Evolutionary conservation across 257 asterid genomes (phyloP), one percentile per base, ranked within the genome.

Genomic region (Salvia rosmarinus): DNA sequence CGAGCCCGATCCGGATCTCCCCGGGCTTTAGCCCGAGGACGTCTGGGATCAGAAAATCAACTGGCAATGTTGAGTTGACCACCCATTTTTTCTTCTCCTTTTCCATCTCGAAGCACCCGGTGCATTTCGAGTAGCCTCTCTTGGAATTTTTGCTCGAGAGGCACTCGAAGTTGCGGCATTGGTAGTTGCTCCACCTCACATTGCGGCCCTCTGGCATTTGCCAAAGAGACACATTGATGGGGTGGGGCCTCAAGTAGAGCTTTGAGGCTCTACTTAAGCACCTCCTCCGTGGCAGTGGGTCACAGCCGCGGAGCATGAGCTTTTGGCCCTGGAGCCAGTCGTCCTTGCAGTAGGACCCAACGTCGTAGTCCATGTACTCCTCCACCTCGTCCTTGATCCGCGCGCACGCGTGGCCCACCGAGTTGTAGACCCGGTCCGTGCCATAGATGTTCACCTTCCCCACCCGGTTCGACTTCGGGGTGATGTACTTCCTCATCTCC

Each of bases 211-310:
- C 96, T 0, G 98, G 98, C 21, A 83, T 66, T 21, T 71, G 84
- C 97, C 98, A 90, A 0, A 89, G 88, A 70, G 98, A 93, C 85
- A 90, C 95, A 21, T 93, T 90, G 1, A 87, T 89, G 9, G 98
- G 81, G 63, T 85, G 87, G 10, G 98, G 98, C 76, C 73, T 85
- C 19, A 79, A 78, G 75, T 83, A 93, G 46, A 89, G 89, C 78
- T 89, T 90, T 0, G 98, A 90, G 10, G 98, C 98, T 68, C 95
- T 73, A n/a, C 92, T 70, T 75, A 93, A 76, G 74, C 98, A 93
- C 1, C 97, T 76, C 54, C 98, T 78, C 40, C 97, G 64, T 0
- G 98, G 98, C 83, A 93, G 63, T 0, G 97, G 98, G 56, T 93
- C 98, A 6, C 98, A 93, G 47, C 96, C 96, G 6, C 77, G 83